Evolutionary conservation across 306 rosid species (phyloP).

Genomic region (Castanospermum australe): DNA sequence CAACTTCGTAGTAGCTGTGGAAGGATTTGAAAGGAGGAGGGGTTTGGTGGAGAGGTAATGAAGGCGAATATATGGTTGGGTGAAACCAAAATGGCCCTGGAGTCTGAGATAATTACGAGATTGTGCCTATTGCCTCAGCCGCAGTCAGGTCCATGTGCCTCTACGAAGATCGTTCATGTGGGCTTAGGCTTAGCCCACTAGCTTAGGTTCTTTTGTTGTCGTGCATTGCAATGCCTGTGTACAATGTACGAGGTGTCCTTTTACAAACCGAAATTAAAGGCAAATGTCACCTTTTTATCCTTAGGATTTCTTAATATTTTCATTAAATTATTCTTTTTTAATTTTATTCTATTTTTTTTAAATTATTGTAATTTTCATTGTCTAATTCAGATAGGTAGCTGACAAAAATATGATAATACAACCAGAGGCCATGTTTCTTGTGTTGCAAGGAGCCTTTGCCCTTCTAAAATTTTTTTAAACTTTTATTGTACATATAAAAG

Average conservation of each 20-base stretch:
- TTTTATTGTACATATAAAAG: too few relatives aligned
- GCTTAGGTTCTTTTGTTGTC: background rate
- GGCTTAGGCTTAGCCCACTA: constrained; percentile 40
- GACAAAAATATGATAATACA: too few relatives aligned
- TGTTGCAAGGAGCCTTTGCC: too few relatives aligned
- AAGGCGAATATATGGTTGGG: constrained; percentile 10
- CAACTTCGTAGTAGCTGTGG: too few relatives aligned
- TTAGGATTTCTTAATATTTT: background rate
- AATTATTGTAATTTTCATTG: too few relatives aligned
- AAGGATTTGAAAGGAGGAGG: background rate
- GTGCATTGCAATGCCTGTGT: constrained; percentile 25
- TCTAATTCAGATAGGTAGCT: too few relatives aligned
- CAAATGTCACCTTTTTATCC: constrained; percentile 27
- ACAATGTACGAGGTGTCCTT: constrained; percentile 28
- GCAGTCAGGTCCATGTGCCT: constrained; percentile 44
- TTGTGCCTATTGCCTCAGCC: constrained; percentile 10
- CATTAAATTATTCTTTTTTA: background rate
- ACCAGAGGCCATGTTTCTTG: too few relatives aligned
- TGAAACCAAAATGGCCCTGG: constrained; percentile 1
- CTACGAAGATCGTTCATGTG: constrained; percentile 25
- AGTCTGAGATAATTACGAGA: constrained; percentile 65
- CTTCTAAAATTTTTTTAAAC: too few relatives aligned
- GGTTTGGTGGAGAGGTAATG: background rate
- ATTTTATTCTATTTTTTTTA: background rate
- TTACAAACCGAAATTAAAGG: constrained; percentile 16